Base-by-base conservation (phyloP, 2,329 filamentous ascomycete genomes). In the Myriosclerotinia curreyana region DNA sequence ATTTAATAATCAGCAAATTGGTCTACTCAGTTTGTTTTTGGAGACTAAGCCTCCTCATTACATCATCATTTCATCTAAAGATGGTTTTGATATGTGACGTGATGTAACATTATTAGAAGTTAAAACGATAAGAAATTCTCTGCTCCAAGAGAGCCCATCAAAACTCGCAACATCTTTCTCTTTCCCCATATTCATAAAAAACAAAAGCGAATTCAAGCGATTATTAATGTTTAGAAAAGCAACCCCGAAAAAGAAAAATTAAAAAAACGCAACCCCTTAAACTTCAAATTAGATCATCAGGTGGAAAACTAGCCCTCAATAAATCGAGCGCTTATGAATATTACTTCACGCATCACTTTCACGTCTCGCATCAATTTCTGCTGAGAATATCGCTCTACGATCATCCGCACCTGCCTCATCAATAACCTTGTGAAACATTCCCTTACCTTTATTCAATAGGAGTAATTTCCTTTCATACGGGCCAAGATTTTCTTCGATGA, bases 401-500 rank as follows among this genome's bases (percentile, higher is more conserved):
- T 50, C 60, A 55, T 56, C 60, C 31, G 52, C 44, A 50, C 25
- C 46, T 22, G 51, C 42, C 17, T 50, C 42, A 63, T 63, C 60
- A 42, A 63, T 28, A 40, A 63, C 52, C 46, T 65, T 58, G 44
- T 62, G 44, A 62, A 65, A 63, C 64, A 63, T 62, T 31, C 54
- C 64, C 65, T 65, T 70, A 73, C 71, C 71, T 71, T 69, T 72
- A 50, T 71, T 73, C 36, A 83, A 64, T 50, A 77, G 72, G 17
- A 85, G 70, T 20, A 84, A 66, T 65, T 80, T 79, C 54, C 78
- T 73, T 71, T 85, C 82, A 71, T 80, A 84, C 1, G 80, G 81
- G 0, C 82, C 82, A 5, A 85, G 69, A 5, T 76, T 79, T 70
- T 84, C 83, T 69, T 86, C 83, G 5, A 81, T 75, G 76, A 86